Base-by-base conservation (phyloP, 768 basidiomycete genomes). In the Termitomyces sp. region DNA sequence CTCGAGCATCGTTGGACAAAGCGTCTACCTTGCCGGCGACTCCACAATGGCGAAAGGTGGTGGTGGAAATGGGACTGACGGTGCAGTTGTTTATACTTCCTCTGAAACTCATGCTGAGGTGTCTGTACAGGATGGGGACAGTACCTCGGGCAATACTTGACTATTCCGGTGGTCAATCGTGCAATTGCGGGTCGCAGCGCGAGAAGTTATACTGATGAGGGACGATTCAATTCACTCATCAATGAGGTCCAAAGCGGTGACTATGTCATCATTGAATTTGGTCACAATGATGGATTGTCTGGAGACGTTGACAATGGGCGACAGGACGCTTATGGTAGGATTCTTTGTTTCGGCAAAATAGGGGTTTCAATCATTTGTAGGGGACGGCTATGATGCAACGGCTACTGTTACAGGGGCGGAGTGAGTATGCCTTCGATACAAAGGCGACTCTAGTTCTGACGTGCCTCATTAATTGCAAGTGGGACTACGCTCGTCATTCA, bases 111-210 rank as follows among this genome's bases (percentile, higher is more conserved):
- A 21, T 37, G 30, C n/a, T 34, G 34, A 50, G 22, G 11, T 38
- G 2, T 19, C 5, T 32, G 26, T 56, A 3, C 10, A 77, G 76
- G 76, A 12, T 79, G 78, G 78, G 78, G 72, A 1, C 71, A 75
- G 57, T 74, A 73, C 55, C 62, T 78, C 12, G 68, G 60, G 4
- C 71, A 75, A 60, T 78, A 71, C 42, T 54, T 78, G 34, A 70
- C 68, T 3, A 66, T 79, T 47, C 70, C 74, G 1, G 74, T 79
- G 9, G 70, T 77, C 15, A 81, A 81, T 59, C 59, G 67, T 44
- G 79, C 79, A 0, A 71, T 79, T 41, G 75, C 70, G 8, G 79
- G 79, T 4, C 68, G 74, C 7, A 75, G 72, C 45, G 72, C 79
- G 1, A 69, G 79, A 37, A 76, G 74, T 42, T 81, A 71, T 57